Evolutionary conservation across 257 asterid species (phyloP).

Genomic region (Parsonsia alboflavescens): DNA sequence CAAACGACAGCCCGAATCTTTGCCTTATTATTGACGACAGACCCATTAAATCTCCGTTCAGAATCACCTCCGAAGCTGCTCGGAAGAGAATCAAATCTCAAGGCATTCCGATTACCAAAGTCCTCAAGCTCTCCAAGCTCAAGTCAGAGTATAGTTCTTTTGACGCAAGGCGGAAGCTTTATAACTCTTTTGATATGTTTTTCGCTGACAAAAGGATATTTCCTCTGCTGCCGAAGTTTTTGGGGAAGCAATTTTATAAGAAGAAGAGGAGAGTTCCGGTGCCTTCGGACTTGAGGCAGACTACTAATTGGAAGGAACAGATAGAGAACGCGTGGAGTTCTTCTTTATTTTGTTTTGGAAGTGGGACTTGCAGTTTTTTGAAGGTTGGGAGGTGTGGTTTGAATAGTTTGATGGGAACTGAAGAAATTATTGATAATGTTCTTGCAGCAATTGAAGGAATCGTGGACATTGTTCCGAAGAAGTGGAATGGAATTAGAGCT

Average conservation of each 20-base stretch:
- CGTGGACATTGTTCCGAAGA: constrained; percentile 48
- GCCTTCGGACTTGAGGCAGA: constrained; percentile 49
- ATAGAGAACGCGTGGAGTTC: constrained; percentile 46
- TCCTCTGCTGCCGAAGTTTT: constrained; percentile 43
- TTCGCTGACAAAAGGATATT: constrained; percentile 39
- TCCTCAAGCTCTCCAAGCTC: constrained; percentile 61
- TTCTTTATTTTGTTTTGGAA: constrained; percentile 57
- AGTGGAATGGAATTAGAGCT: constrained; percentile 63
- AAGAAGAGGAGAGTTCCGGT: constrained; percentile 65
- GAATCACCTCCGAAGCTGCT: constrained; percentile 47
- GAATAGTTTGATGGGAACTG: constrained; percentile 18
- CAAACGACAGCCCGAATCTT: constrained; percentile 18
- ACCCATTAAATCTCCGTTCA: constrained; percentile 22
- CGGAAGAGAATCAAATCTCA: constrained; percentile 31
- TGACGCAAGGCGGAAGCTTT: constrained; percentile 46
- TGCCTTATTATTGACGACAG: constrained; percentile 76
- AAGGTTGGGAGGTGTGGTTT: constrained; percentile 59
- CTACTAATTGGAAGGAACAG: constrained; percentile 67
- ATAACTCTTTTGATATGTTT: constrained; percentile 52
- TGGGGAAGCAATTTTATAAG: constrained; percentile 74
- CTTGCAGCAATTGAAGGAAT: constrained; percentile 47
- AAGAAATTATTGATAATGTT: constrained; percentile 63
- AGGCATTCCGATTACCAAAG: constrained; percentile 33
- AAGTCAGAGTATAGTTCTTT: constrained; percentile 59
- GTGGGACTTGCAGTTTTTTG: constrained; percentile 62